Evolutionary conservation across 1,284 basidiomycete genomes (phyloP), one percentile per base, ranked within the genome.

Genomic region (Melampsora americana): DNA sequence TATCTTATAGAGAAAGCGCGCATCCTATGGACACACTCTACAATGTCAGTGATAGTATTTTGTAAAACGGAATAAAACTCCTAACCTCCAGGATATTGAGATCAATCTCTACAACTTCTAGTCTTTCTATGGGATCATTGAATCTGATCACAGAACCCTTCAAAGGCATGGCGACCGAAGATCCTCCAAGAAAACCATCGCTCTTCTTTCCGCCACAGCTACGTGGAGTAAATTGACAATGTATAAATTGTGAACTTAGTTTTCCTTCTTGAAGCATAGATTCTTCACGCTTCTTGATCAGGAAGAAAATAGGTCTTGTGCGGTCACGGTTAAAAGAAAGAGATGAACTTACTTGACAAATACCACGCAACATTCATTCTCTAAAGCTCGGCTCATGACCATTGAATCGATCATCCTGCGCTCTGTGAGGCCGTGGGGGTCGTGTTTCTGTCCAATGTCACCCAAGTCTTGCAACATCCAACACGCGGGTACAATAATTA

Each of bases 121-220:
- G 61, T 23, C 62, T 23, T 65, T 72, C 69, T n/a, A 26, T 48
- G 6, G 69, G 46, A 5, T 65, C 44, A 32, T 35, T 28, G 23
- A 46, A 72, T 16, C 65, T 65, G 18, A 56, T 14, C 12, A 72
- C 2, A 28, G 48, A 46, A 2, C 69, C 69, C 62, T 72, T 72
- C 18, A 72, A 48, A 9, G 69, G 69, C n/a, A 72, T 23, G 28
- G 59, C 50, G 28, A 72, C 42, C 3, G 61, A 64, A 32, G 69
- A 72, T 56, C 69, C 18, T 9, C 69, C 69, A 12, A 72, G 42
- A 32, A 50, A 72, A 9, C 69, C 69, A 18, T 72, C 69, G 11
- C 65, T 62, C 56, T 72, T 64, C 46, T 65, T 72, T 4, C 69
- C 69, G 20, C 42, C 69, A 61, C 69, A 72, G 62, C 69, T 72